phyloP scores from a whole-genome alignment of 768 basidiomycete species.

The Lentinula sp. region DNA sequence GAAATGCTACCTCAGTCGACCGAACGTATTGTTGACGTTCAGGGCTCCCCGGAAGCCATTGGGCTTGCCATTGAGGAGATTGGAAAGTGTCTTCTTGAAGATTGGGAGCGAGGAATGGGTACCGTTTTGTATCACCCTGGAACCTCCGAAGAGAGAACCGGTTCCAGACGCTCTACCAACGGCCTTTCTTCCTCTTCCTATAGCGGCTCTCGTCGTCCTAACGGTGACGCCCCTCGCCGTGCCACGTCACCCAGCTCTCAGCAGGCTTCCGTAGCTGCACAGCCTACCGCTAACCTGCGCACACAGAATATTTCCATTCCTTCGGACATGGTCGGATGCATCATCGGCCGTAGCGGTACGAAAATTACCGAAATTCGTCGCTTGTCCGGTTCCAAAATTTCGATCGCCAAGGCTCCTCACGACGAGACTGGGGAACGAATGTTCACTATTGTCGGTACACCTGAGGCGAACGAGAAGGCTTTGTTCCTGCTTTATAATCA shows the following conservation, averaged over 20 bases:
- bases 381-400: slow-evolving; percentile 95
- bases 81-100: slow-evolving; percentile 90
- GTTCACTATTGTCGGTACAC: slow-evolving; percentile 98
- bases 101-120: slow-evolving; percentile 91
- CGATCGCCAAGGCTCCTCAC: slow-evolving; percentile 98
- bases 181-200: slow-evolving; percentile 40
- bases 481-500: slow-evolving; percentile 96
- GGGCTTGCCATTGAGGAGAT: slow-evolving; percentile 94
- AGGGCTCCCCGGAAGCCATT: slow-evolving; percentile 89
- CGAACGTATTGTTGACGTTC: slow-evolving; percentile 97
- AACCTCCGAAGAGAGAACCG: slow-evolving; percentile 64
- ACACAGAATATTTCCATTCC: slow-evolving; percentile 99
- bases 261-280: slow-evolving; percentile 45
- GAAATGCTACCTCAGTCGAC: slow-evolving; percentile 99
- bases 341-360: slow-evolving; percentile 93
- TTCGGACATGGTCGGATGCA: slow-evolving; percentile 97
- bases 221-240: slow-evolving; percentile 49
- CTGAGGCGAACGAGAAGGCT: slow-evolving; percentile 96
- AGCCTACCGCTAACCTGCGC: slow-evolving; percentile 74
- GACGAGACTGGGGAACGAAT: slow-evolving; percentile 99
- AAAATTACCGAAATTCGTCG: slow-evolving; percentile 99
- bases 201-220: slow-evolving; percentile 51
- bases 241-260: slow-evolving; percentile 40
- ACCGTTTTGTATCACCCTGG: slow-evolving; percentile 97
- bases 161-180: slow-evolving; percentile 45